Percentiles rank a stretch among this genome's conserved stretches.
Evolutionary conservation across 345 rosid species (phyloP).

Genomic region (Diplotaxis tenuifolia): DNA sequence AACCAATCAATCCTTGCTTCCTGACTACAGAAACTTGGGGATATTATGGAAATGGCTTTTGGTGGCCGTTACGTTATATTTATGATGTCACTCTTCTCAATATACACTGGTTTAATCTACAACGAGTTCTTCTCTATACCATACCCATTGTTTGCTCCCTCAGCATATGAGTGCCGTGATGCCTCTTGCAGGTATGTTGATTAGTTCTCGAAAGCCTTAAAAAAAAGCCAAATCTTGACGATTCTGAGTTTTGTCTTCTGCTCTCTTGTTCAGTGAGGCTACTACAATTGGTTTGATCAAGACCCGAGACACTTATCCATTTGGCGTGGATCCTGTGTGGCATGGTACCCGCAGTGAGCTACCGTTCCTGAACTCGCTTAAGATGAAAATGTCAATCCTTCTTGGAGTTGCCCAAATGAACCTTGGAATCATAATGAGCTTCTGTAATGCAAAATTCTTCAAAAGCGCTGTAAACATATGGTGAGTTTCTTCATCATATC

Average conservation of each 20-base stretch:
- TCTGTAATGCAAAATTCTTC: conserved; percentile 79
- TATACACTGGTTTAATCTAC: conserved; percentile 90
- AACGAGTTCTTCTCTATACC: conserved; percentile 98
- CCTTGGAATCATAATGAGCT: conserved; percentile 93
- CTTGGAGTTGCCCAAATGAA: conserved; percentile 97
- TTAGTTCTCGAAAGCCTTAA: conserved; percentile 6
- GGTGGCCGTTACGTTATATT: conserved; percentile 95
- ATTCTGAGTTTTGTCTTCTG: conserved; percentile 6
- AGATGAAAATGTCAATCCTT: conserved; percentile 99
- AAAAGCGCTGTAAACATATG: conserved; percentile 60
- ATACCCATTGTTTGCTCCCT: conserved; percentile 71
- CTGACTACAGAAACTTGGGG: conserved; percentile 79
- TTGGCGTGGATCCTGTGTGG: conserved; percentile 96
- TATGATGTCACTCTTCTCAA: conserved; percentile 94
- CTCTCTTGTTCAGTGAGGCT: conserved; percentile 59
- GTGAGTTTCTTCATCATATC: conserved; percentile 44
- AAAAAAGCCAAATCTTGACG: not conserved
- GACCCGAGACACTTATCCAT: conserved; percentile 75
- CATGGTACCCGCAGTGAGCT: conserved; percentile 88
- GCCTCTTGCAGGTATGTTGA: conserved; percentile 70
- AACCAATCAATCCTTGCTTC: conserved; percentile 15
- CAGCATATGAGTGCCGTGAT: conserved; percentile 97
- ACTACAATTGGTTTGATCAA: conserved; percentile 80
- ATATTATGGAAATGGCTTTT: conserved; percentile 93
- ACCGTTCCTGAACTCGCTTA: conserved; percentile 89